These are phyloP conservation scores for Corylus americana DNA, from an alignment of 306 rosid species.

Conservation along the genomic window DNA sequence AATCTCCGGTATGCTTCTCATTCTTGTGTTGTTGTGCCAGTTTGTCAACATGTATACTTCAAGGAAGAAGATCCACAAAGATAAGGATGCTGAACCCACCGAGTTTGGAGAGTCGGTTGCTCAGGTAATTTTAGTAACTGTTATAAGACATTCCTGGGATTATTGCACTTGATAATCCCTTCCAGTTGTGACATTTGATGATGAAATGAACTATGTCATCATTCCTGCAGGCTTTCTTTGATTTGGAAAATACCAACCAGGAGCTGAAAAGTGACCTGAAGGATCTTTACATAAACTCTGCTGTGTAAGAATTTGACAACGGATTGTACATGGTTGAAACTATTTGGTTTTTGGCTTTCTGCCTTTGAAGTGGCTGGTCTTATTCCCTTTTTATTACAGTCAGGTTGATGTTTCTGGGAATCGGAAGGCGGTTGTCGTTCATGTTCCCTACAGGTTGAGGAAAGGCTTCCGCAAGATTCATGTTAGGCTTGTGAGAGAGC, in stretches of 20 bases:
- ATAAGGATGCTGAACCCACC: conserved; percentile 63
- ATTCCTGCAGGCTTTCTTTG: conserved; percentile 61
- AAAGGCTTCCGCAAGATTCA: conserved; percentile 81
- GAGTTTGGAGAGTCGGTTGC: conserved; percentile 76
- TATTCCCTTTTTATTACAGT: conserved; percentile 39
- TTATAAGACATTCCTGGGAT: background rate
- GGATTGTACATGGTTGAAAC: background rate
- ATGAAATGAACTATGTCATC: background rate
- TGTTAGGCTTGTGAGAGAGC: conserved; percentile 83
- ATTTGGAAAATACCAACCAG: conserved; percentile 70
- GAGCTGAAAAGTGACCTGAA: conserved; percentile 93
- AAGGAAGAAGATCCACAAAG: conserved; percentile 72
- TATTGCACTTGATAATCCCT: background rate
- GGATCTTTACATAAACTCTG: conserved; percentile 85
- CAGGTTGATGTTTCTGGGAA: conserved; percentile 72
- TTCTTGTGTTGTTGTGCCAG: background rate
- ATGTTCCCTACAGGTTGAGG: conserved; percentile 75
- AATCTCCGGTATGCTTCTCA: background rate
- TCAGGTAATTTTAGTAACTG: conserved; percentile 42
- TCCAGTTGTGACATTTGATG: background rate
- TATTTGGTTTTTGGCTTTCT: background rate
- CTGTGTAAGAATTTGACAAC: conserved; percentile 50
- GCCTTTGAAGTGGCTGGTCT: background rate
- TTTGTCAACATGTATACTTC: conserved; percentile 59
- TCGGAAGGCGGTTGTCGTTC: conserved; percentile 80